Percentiles rank a stretch among this genome's conserved stretches.
phyloP scores from a whole-genome alignment of 495 filamentous ascomycete species.

The Trichoderma erinaceum region DNA sequence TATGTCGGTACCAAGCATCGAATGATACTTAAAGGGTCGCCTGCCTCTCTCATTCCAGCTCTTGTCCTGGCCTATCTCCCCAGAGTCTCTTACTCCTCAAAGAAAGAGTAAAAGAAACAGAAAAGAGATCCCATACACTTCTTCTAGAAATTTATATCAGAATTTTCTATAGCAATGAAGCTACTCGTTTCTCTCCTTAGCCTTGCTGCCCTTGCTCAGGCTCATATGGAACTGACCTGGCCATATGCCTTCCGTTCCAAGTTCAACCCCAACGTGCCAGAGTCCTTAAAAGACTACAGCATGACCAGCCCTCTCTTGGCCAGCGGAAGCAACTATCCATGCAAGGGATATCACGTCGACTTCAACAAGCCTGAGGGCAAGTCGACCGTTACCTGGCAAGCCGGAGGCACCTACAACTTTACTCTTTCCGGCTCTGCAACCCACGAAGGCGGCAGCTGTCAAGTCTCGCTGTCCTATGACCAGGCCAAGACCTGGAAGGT shows the following conservation, averaged over 20 bases:
- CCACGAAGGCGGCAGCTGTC: constrained; percentile 62
- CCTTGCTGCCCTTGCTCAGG: constrained; percentile 23
- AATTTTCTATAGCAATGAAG: not conserved
- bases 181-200: constrained; percentile 20
- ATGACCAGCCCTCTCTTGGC: constrained; percentile 49
- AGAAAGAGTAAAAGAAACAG: not conserved
- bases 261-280: constrained; percentile 42
- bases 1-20: not conserved
- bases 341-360: constrained; percentile 60
- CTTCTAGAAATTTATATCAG: not conserved
- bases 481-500: constrained; percentile 55
- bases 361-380: constrained; percentile 40
- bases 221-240: constrained; percentile 55
- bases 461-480: constrained; percentile 59
- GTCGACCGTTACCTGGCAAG: constrained; percentile 44
- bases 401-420: constrained; percentile 54
- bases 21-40: not conserved
- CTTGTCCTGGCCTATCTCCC: not conserved
- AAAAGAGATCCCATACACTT: not conserved
- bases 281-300: constrained; percentile 45
- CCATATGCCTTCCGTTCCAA: constrained; percentile 52
- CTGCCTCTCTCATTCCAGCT: not conserved
- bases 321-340: constrained; percentile 51
- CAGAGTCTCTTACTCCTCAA: not conserved
- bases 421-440: constrained; percentile 49